Percentiles rank a stretch among this genome's conserved stretches.
Conservation (phyloP, 164 flowering plant species). For the Akebia trifoliata region DNA sequence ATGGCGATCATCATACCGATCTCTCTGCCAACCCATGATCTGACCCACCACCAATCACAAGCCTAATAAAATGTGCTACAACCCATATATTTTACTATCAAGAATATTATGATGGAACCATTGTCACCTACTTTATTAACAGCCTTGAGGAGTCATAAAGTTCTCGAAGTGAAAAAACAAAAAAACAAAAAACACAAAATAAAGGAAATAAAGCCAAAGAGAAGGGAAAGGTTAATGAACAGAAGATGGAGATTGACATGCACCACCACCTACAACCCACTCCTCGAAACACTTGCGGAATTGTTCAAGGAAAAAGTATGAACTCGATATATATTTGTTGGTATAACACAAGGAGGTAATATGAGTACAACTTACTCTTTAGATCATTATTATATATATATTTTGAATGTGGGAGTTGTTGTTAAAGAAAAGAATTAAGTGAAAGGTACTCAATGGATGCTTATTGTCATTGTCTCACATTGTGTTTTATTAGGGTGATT, state of each 20-base stretch:
- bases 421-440: not conserved
- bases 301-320: slow-evolving; percentile 3
- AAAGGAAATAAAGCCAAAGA: slow-evolving; percentile 5
- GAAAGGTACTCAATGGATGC: not conserved
- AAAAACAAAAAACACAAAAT: no score
- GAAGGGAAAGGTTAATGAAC: no score
- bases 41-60: slow-evolving; percentile 16
- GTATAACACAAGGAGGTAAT: no score
- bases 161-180: slow-evolving; percentile 1
- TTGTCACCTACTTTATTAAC: slow-evolving; percentile 8
- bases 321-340: no score
- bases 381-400: not conserved
- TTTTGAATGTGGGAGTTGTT: not conserved
- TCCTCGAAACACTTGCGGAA: no score
- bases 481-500: no score
- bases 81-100: no score
- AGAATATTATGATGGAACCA: not conserved
- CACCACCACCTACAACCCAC: no score
- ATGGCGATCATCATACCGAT: no score
- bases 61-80: not conserved
- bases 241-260: no score
- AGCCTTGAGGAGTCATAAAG: slow-evolving; percentile 9
- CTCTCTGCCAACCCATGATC: slow-evolving; percentile 19
- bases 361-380: slow-evolving; percentile 7
- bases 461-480: no score